Base-by-base conservation (phyloP, 2,329 filamentous ascomycete species). In the Diaporthe citrichinensis region DNA sequence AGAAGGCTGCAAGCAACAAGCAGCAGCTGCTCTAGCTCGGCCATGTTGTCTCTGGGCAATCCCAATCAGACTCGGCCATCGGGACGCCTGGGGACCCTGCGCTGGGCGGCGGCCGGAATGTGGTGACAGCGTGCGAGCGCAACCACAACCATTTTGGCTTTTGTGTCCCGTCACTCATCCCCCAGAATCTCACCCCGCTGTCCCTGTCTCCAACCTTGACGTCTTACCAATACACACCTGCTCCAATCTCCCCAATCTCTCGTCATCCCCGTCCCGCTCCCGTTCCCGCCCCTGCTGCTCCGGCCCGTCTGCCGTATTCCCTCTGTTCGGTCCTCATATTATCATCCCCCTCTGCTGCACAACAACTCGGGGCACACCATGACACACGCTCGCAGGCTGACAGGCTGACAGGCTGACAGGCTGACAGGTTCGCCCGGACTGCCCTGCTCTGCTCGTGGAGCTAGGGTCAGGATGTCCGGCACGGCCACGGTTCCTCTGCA, bases 241-340 rank as follows among this genome's bases (percentile, higher is more conserved):
- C 51, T 39, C n/a, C 51, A 55, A 55, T 17, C 53, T 55, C 53
- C 15, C 53, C 53, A 44, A 44, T 62, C 62, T 53, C 62, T 65
- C 51, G 53, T 71, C 68, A 71, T 55, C 71, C 36, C 69, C 69
- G 39, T 72, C 55, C 71, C 57, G 71, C 58, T 73, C 71, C 57
- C 71, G 58, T 23, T 55, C 41, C 58, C 46, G 71, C 58, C 46
- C 58, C 49, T 73, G 36, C 58, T 55, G 71, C 25, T 39, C 71
- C 46, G 57, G 46, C 58, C 71, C 71, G 71, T 61, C 46, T 73
- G 71, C 58, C 17, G 58, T 61, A 25, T 41, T 34, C 28, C 36
- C n/a, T 53, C 44, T 58, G 41, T 17, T 53, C 55, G 23, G 44
- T 36, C 4, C 28, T 10, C 20, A 17, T 41, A 23, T 39, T 12